phyloP scores from a whole-genome alignment of 2,329 filamentous ascomycete species.

The Paecilomyces sp. region DNA sequence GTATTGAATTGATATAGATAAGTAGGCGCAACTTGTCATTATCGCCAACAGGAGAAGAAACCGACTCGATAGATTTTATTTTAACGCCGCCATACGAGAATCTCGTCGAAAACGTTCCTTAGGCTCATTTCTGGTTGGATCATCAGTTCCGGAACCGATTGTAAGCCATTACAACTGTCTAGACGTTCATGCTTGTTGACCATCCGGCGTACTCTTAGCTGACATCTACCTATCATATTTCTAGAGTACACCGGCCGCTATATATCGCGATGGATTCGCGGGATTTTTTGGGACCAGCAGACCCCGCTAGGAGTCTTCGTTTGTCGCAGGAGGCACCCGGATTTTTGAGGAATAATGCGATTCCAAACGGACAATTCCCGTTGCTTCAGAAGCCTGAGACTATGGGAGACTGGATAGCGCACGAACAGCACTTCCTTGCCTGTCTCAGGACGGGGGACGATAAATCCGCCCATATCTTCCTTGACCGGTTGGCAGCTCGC shows the following conservation, averaged over 20 bases:
- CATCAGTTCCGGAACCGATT: background rate
- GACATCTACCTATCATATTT: background rate
- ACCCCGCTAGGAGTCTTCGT: constrained; percentile 41
- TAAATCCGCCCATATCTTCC: constrained; percentile 63
- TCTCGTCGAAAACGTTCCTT: background rate
- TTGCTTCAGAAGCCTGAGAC: constrained; percentile 53
- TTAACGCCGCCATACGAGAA: background rate
- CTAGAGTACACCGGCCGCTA: background rate
- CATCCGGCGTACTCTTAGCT: background rate
- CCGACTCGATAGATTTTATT: too few relatives aligned
- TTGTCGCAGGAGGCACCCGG: constrained; percentile 36
- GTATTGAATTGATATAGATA: background rate
- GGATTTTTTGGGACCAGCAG: constrained; percentile 12
- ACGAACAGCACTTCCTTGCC: constrained; percentile 80
- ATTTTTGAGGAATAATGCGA: constrained; percentile 22
- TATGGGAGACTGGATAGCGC: constrained; percentile 72
- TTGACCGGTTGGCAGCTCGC: constrained; percentile 67
- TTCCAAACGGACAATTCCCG: constrained; percentile 37
- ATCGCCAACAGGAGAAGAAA: background rate
- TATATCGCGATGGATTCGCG: constrained; percentile 1
- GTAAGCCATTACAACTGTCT: background rate
- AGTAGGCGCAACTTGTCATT: background rate
- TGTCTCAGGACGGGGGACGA: constrained; percentile 82
- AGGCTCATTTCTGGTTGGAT: background rate
- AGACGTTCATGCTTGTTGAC: background rate